Evolutionary conservation across 2,329 filamentous ascomycete genomes (phyloP).

Genomic region (Claviceps sp.): DNA sequence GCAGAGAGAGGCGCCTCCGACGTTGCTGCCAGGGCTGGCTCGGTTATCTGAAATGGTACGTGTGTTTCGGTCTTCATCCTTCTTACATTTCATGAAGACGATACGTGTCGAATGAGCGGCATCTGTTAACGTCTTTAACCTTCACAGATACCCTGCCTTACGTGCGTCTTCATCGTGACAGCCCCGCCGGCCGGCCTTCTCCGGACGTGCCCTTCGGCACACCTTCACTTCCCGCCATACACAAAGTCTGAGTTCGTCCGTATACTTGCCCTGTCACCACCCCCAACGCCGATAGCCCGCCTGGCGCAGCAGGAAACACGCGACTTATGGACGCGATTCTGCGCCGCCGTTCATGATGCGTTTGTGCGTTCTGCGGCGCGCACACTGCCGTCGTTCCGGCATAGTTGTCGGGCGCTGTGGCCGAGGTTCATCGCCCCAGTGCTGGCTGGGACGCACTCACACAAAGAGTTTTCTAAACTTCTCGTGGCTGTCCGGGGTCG

Average conservation of each 20-base stretch:
- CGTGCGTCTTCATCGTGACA: constrained; percentile 63
- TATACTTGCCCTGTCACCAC: constrained; percentile 51
- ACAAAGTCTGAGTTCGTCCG: constrained; percentile 64
- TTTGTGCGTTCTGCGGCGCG: constrained; percentile 68
- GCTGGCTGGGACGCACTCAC: constrained; percentile 54
- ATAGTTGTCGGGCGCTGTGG: constrained; percentile 67
- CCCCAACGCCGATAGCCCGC: constrained; percentile 30
- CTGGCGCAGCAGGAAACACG: constrained; percentile 40
- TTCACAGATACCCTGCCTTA: constrained; percentile 61
- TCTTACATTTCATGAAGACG: background rate
- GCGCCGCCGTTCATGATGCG: constrained; percentile 75
- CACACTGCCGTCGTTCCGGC: constrained; percentile 60
- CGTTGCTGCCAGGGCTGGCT: constrained; percentile 67
- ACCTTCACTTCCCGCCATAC: constrained; percentile 77
- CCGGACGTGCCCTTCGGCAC: constrained; percentile 55
- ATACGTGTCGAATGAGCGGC: no score
- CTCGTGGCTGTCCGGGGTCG: constrained; percentile 56
- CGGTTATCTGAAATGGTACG: constrained; percentile 68
- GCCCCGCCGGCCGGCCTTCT: constrained; percentile 57
- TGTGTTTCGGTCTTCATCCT: background rate
- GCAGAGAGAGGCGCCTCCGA: constrained; percentile 67
- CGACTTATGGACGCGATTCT: constrained; percentile 70
- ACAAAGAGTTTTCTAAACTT: constrained; percentile 73
- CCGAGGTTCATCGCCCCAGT: constrained; percentile 71
- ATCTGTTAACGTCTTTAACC: no score